Percentiles rank a stretch among this genome's conserved stretches.
Evolutionary conservation across 176 grass and related monocot species (phyloP).

Genomic region (Cenchrus americanus): DNA sequence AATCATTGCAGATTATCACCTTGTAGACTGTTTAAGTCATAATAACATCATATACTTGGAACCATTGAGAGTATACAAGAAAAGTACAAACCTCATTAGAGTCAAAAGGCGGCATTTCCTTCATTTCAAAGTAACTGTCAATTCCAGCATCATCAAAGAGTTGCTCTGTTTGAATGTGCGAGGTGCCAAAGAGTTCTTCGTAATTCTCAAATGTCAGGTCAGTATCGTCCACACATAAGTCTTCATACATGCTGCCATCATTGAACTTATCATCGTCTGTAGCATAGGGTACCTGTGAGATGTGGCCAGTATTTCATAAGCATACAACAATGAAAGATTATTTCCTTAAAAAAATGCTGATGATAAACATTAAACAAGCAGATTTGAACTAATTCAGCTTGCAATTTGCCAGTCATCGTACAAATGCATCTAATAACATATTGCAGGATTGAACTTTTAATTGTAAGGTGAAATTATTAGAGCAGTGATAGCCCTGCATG

Average conservation of each 20-base stretch:
- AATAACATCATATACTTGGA: neutral
- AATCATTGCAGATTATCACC: neutral
- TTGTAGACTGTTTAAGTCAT: neutral
- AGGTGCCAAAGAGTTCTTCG: constrained; percentile 84
- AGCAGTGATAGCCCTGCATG: neutral
- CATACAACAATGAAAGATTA: constrained; percentile 4
- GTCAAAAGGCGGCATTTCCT: constrained; percentile 63
- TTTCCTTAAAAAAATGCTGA: constrained; percentile 1
- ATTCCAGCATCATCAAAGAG: constrained; percentile 95
- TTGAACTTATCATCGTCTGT: constrained; percentile 57
- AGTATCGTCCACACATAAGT: constrained; percentile 69
- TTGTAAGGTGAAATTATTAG: constrained; percentile 4
- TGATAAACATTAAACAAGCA: constrained; percentile 7
- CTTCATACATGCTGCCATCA: constrained; percentile 78
- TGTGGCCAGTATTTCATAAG: constrained; percentile 34
- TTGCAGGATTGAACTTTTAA: neutral
- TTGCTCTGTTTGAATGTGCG: constrained; percentile 65
- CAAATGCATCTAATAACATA: constrained; percentile 1
- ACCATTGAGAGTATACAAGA: neutral
- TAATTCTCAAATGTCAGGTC: constrained; percentile 89
- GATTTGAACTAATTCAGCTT: neutral
- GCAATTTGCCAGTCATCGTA: neutral
- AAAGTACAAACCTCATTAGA: constrained; percentile 48
- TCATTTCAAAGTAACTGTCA: constrained; percentile 75
- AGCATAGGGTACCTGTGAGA: constrained; percentile 46